These are phyloP conservation scores for Cytospora schulzeri DNA, from an alignment of 2,329 filamentous ascomycete genomes.

Conservation along the genomic window DNA sequence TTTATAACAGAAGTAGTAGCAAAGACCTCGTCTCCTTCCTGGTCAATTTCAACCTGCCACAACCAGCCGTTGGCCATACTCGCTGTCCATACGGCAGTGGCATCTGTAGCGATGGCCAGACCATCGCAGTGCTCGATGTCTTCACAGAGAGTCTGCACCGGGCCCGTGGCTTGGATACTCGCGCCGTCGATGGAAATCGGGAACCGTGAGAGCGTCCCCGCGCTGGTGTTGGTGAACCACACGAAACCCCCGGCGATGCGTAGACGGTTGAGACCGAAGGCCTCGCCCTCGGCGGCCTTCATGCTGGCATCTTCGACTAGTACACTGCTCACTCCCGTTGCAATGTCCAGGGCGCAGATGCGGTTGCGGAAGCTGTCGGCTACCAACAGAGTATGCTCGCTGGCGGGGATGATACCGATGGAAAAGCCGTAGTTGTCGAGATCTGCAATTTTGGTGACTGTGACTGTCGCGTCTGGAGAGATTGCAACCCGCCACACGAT, in stretches of 20 bases:
- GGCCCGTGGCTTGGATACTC: conserved; percentile 10
- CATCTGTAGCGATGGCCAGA: conserved; percentile 11
- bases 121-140: conserved; percentile 16
- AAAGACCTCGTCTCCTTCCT: conserved; percentile 8
- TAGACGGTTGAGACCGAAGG: conserved; percentile 16
- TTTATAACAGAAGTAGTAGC: conserved; percentile 6
- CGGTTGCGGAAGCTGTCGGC: conserved; percentile 11
- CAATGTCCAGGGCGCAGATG: conserved; percentile 14
- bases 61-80: conserved; percentile 14
- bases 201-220: conserved; percentile 20
- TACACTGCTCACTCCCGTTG: not conserved
- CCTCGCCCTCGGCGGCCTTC: conserved; percentile 7
- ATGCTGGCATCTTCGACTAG: conserved; percentile 7
- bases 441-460: conserved; percentile 12
- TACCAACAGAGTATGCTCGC: conserved; percentile 10
- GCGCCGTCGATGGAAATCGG: conserved; percentile 8
- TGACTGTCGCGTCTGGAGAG: not conserved
- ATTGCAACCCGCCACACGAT: conserved; percentile 14
- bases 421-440: conserved; percentile 9
- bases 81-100: conserved; percentile 6
- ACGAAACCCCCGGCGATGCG: conserved; percentile 9
- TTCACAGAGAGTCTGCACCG: conserved; percentile 11
- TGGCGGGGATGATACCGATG: conserved; percentile 15
- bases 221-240: conserved; percentile 21
- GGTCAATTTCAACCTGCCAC: conserved; percentile 7